phyloP scores from a whole-genome alignment of 495 filamentous ascomycete species.

The Glutinoglossum americanum region DNA sequence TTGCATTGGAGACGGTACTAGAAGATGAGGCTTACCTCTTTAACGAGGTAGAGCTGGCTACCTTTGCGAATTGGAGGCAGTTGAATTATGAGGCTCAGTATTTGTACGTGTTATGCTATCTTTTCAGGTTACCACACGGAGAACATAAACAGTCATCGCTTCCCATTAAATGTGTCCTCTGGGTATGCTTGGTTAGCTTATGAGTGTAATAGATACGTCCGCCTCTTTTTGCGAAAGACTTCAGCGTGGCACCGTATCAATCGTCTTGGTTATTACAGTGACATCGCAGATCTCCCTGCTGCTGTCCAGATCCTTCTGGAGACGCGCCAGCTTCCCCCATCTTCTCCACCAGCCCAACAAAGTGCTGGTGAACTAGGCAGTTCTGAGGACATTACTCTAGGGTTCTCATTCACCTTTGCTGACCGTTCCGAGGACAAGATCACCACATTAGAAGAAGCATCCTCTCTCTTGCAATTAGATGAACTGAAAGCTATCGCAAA shows the following conservation, averaged over 20 bases:
- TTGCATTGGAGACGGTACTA: slow-evolving; percentile 76
- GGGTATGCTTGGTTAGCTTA: not conserved
- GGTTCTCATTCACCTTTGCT: slow-evolving; percentile 47
- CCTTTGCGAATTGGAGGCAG: slow-evolving; percentile 56
- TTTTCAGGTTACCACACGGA: not conserved
- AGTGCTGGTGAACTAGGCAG: slow-evolving; percentile 26
- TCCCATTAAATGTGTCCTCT: not conserved
- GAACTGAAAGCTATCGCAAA: slow-evolving; percentile 74
- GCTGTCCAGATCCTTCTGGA: slow-evolving; percentile 41
- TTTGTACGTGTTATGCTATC: slow-evolving; percentile 40
- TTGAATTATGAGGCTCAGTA: slow-evolving; percentile 79
- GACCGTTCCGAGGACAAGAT: slow-evolving; percentile 53
- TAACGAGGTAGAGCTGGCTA: slow-evolving; percentile 48
- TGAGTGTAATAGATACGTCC: slow-evolving; percentile 43
- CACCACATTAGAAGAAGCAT: slow-evolving; percentile 65
- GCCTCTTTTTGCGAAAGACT: slow-evolving; percentile 84
- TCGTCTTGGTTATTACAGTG: slow-evolving; percentile 54
- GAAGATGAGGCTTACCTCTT: slow-evolving; percentile 82
- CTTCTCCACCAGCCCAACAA: slow-evolving; percentile 13
- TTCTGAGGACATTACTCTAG: slow-evolving; percentile 26
- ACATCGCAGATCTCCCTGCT: slow-evolving; percentile 49
- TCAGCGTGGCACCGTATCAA: slow-evolving; percentile 80
- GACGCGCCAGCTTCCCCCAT: slow-evolving; percentile 20
- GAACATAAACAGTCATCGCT: not conserved
- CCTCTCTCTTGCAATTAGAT: slow-evolving; percentile 56